A percentile compares a stretch with the other conserved stretches of the same genome.
These are phyloP conservation scores for Aspergillus amoenus DNA, from an alignment of 2,329 filamentous ascomycete genomes.

Conservation along the genomic window DNA sequence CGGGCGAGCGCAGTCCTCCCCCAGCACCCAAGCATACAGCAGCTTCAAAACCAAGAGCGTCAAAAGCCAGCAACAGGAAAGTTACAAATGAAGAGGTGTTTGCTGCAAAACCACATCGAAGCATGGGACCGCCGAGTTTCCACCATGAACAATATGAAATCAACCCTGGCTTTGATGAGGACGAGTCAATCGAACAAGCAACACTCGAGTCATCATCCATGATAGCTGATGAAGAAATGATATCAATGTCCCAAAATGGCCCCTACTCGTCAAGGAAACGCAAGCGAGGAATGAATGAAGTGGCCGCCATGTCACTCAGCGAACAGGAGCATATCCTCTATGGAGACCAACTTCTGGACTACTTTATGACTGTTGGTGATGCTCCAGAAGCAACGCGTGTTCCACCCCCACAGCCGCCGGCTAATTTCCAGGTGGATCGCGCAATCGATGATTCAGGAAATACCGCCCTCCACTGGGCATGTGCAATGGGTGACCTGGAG, in stretches of 20 bases:
- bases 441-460: conserved; percentile 92
- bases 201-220: conserved; percentile 83
- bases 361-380: conserved; percentile 85
- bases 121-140: conserved; percentile 36
- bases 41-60: conserved; percentile 74
- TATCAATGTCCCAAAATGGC: conserved; percentile 66
- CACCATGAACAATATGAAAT: conserved; percentile 67
- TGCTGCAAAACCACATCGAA: conserved; percentile 31
- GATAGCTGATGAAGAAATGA: conserved; percentile 77
- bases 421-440: conserved; percentile 84
- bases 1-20: conserved; percentile 83
- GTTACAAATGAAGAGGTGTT: conserved; percentile 37
- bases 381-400: conserved; percentile 61
- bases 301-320: conserved; percentile 53
- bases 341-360: conserved; percentile 90
- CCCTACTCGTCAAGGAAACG: conserved; percentile 63
- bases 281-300: conserved; percentile 70
- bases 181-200: conserved; percentile 78
- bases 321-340: conserved; percentile 89
- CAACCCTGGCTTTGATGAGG: conserved; percentile 65
- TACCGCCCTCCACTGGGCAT: conserved; percentile 94
- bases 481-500: conserved; percentile 92
- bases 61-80: conserved; percentile 66
- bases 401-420: conserved; percentile 72
- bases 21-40: conserved; percentile 87